Evolutionary conservation across 352 stramenopile genomes (phyloP).

Genomic region (Globisporangium carolinianum): DNA sequence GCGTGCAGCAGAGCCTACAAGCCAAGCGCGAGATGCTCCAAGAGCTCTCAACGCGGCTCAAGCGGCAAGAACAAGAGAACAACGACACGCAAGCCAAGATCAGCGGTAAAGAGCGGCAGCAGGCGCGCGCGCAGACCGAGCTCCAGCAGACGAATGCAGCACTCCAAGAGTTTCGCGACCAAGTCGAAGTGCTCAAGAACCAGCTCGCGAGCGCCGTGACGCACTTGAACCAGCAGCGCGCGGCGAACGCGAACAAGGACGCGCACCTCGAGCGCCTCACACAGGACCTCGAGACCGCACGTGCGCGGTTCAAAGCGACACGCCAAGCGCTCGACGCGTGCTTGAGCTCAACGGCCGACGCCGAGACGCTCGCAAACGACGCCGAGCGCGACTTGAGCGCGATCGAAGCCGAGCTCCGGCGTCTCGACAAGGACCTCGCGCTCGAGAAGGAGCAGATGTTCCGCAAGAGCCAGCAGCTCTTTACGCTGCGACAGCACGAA

Average conservation of each 20-base stretch:
- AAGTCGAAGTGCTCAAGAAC: conserved; percentile 91
- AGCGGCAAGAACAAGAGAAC: conserved; percentile 85
- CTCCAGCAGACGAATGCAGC: conserved; percentile 43
- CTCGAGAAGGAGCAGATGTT: conserved; percentile 92
- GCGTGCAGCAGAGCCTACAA: conserved; percentile 39
- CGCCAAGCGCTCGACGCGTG: conserved; percentile 74
- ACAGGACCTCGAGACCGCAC: conserved; percentile 56
- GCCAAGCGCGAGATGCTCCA: conserved; percentile 64
- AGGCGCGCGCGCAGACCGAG: conserved; percentile 68
- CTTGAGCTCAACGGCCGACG: conserved; percentile 66
- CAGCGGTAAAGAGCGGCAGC: conserved; percentile 56
- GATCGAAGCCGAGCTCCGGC: conserved; percentile 57
- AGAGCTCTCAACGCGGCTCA: conserved; percentile 74
- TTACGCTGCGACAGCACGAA: conserved; percentile 84
- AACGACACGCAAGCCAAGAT: conserved; percentile 69
- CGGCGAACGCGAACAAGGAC: conserved; percentile 66
- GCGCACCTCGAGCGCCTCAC: conserved; percentile 77
- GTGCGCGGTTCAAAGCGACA: conserved; percentile 71
- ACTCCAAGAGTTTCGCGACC: conserved; percentile 82
- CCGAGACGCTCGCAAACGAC: conserved; percentile 78
- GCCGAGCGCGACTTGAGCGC: conserved; percentile 69
- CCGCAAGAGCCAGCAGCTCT: conserved; percentile 86
- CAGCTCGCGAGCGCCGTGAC: conserved; percentile 85
- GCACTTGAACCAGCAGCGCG: conserved; percentile 73
- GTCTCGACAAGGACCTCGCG: conserved; percentile 71